Percentiles rank a stretch among this genome's conserved stretches.
These are phyloP conservation scores for Phaseolus lunatus DNA, from an alignment of 306 rosid genomes.

Conservation along the genomic window DNA sequence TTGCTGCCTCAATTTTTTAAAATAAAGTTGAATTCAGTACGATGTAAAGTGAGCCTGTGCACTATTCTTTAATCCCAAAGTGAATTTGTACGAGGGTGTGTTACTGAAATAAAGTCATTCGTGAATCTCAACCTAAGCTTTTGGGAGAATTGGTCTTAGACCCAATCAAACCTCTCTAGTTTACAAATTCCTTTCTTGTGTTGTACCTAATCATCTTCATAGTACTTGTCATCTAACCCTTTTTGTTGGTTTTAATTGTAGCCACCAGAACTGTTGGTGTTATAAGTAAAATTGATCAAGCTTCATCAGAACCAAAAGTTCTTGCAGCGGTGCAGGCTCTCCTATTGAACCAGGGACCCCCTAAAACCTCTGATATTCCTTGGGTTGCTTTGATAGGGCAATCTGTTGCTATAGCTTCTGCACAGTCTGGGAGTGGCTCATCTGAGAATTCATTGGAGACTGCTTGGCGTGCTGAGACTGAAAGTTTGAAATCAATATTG, in stretches of 20 bases:
- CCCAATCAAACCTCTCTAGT: not conserved
- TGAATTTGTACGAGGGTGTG: constrained; percentile 2
- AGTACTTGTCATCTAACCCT: constrained; percentile 3
- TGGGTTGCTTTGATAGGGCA: constrained; percentile 99
- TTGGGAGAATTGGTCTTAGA: constrained; percentile 13
- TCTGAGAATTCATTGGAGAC: constrained; percentile 97
- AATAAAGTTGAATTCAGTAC: constrained; percentile 17
- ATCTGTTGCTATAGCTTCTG: constrained; percentile 91
- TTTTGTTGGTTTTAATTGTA: constrained; percentile 45
- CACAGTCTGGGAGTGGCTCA: constrained; percentile 85
- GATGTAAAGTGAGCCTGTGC: not conserved
- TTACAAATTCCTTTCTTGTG: constrained; percentile 25
- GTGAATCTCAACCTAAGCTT: constrained; percentile 20
- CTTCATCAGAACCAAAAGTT: constrained; percentile 86
- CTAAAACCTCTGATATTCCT: constrained; percentile 87
- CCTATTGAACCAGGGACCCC: constrained; percentile 89
- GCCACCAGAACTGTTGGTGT: constrained; percentile 97
- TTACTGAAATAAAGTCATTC: constrained; percentile 7
- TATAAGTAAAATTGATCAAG: constrained; percentile 96
- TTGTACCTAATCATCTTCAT: constrained; percentile 20
- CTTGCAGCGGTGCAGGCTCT: constrained; percentile 98
- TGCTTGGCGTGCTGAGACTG: constrained; percentile 99
- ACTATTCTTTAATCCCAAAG: constrained; percentile 26
- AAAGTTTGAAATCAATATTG: constrained; percentile 92
- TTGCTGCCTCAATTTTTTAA: constrained; percentile 6